Conservation (phyloP, 768 basidiomycete species). For the Crucibulum laeve region DNA sequence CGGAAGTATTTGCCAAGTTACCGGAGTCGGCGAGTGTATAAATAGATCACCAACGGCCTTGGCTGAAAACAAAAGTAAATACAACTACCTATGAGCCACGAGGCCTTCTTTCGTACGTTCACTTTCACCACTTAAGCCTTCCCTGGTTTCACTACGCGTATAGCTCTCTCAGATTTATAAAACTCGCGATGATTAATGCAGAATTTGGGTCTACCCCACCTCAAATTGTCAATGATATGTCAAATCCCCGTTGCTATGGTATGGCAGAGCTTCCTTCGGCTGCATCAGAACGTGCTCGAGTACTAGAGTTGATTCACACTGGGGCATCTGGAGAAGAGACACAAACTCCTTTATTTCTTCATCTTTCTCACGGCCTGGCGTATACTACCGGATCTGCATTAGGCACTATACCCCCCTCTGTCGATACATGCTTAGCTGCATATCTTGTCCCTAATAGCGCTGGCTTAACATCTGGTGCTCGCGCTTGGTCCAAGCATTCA, state of each 20-base stretch:
- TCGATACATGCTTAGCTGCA: slow-evolving; percentile 45
- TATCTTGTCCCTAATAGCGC: slow-evolving; percentile 46
- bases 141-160: too few species aligned
- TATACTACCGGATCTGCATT: slow-evolving; percentile 59
- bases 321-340: slow-evolving; percentile 3
- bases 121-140: too few species aligned
- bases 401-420: slow-evolving; percentile 42
- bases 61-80: too few species aligned
- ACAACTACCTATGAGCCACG: too few species aligned
- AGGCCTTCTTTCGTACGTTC: too few species aligned
- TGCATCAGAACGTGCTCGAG: slow-evolving; percentile 26
- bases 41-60: too few species aligned
- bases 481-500: slow-evolving; percentile 65
- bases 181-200: too few species aligned
- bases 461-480: slow-evolving; percentile 52
- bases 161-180: too few species aligned
- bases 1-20: too few species aligned
- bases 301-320: slow-evolving; percentile 12
- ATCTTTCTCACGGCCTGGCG: slow-evolving; percentile 50
- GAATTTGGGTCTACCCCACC: too few species aligned
- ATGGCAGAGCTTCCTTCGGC: slow-evolving; percentile 42
- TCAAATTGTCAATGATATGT: neutral
- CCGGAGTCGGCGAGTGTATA: too few species aligned
- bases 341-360: slow-evolving; percentile 31
- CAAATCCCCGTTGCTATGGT: slow-evolving; percentile 34